Percentiles rank a stretch among this genome's conserved stretches.
Conservation (phyloP, 2,329 filamentous ascomycete species). For the Alternaria tenuissima region DNA sequence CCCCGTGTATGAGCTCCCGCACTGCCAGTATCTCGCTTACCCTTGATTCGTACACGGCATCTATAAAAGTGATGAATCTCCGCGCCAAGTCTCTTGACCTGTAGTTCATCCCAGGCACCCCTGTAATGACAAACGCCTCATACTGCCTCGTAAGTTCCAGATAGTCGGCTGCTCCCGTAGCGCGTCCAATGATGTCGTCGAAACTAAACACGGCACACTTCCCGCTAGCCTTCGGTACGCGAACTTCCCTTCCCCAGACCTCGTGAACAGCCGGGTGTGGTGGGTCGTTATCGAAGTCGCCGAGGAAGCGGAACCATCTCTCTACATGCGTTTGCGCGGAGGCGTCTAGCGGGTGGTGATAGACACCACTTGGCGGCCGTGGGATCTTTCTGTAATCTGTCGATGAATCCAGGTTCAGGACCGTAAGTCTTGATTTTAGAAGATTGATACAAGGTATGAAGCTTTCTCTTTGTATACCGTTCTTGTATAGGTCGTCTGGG, state of each 20-base stretch:
- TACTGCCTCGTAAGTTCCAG: slow-evolving; percentile 90
- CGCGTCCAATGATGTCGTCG: slow-evolving; percentile 85
- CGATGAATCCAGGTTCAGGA: slow-evolving; percentile 92
- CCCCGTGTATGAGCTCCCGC: neutral
- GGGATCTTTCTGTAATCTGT: slow-evolving; percentile 99
- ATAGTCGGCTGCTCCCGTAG: slow-evolving; percentile 94
- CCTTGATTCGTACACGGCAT: slow-evolving; percentile 86
- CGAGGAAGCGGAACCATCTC: slow-evolving; percentile 95
- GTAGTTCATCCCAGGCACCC: slow-evolving; percentile 90
- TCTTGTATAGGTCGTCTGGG: slow-evolving; percentile 95
- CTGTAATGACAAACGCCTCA: slow-evolving; percentile 89
- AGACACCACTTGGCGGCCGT: slow-evolving; percentile 89
- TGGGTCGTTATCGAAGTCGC: slow-evolving; percentile 77
- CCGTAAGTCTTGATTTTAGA: slow-evolving; percentile 81
- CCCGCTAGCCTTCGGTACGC: slow-evolving; percentile 86
- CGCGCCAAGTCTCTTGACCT: slow-evolving; percentile 85
- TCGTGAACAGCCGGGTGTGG: slow-evolving; percentile 80
- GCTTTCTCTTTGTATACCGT: slow-evolving; percentile 93
- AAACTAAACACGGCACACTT: slow-evolving; percentile 92
- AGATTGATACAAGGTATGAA: slow-evolving; percentile 96
- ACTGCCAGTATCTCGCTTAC: slow-evolving; percentile 47
- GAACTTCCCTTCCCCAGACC: slow-evolving; percentile 92
- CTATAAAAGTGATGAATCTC: slow-evolving; percentile 96
- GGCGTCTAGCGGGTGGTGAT: slow-evolving; percentile 84
- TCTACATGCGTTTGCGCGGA: slow-evolving; percentile 82